Conservation (phyloP, 345 rosid species). For the Citrus maxima region DNA sequence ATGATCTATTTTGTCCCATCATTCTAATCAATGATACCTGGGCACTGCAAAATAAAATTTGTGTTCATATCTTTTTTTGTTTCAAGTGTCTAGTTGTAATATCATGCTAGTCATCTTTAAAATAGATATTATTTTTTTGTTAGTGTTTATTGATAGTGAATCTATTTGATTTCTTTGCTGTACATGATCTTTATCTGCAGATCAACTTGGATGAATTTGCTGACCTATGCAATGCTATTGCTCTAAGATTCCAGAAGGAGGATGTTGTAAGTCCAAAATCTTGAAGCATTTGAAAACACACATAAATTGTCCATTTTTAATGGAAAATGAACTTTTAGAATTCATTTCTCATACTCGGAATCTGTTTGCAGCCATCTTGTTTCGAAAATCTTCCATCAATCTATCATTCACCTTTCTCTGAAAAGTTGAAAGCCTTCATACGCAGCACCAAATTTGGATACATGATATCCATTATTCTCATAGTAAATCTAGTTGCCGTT, state of each 20-base stretch:
- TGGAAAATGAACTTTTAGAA: not conserved
- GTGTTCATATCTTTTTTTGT: no score
- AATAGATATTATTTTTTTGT: not conserved
- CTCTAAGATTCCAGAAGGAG: constrained; percentile 84
- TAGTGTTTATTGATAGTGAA: not conserved
- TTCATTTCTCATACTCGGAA: constrained; percentile 14
- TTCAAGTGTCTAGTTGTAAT: not conserved
- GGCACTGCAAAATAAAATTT: not conserved
- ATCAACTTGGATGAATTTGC: constrained; percentile 84
- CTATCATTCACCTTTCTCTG: constrained; percentile 66
- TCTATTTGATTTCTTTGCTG: constrained; percentile 1
- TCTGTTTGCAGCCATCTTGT: constrained; percentile 64
- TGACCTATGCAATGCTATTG: constrained; percentile 97
- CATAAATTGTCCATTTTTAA: not conserved
- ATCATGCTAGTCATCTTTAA: not conserved
- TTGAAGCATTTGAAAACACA: constrained; percentile 7
- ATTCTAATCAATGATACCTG: not conserved
- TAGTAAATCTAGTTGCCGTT: constrained; percentile 79
- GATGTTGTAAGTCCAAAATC: constrained; percentile 61
- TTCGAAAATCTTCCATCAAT: constrained; percentile 58
- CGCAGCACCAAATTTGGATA: constrained; percentile 72
- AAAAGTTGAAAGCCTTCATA: constrained; percentile 68
- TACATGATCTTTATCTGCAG: constrained; percentile 34
- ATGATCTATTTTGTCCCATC: not conserved
- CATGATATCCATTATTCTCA: constrained; percentile 63